phyloP scores from a whole-genome alignment of 2,329 filamentous ascomycete genomes.

The Pseudogymnoascus sp. region DNA sequence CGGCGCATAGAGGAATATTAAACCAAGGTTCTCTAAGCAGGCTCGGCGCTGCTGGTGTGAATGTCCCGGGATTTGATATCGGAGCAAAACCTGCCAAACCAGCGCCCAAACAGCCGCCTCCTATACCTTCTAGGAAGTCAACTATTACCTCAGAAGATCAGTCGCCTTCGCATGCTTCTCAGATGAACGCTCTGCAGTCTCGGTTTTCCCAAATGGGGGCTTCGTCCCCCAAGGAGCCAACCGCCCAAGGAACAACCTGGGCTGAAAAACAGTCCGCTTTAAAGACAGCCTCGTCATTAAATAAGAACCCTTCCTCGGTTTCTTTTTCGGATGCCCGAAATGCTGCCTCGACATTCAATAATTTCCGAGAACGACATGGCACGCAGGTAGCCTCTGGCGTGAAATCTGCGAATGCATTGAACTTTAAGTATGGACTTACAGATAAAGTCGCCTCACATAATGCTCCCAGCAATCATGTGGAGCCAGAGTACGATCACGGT shows the following conservation, averaged over 20 bases:
- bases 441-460: slow-evolving; percentile 24
- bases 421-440: slow-evolving; percentile 27
- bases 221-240: slow-evolving; percentile 25
- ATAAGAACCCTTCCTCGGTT: slow-evolving; percentile 43
- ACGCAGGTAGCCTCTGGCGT: slow-evolving; percentile 49
- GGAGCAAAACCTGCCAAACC: slow-evolving; percentile 30
- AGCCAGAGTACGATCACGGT: slow-evolving; percentile 11
- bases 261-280: slow-evolving; percentile 48
- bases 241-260: slow-evolving; percentile 40
- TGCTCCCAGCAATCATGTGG: slow-evolving; percentile 8
- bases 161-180: slow-evolving; percentile 16
- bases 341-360: slow-evolving; percentile 45
- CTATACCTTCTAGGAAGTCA: slow-evolving; percentile 18
- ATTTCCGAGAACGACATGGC: slow-evolving; percentile 52
- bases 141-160: slow-evolving; percentile 15
- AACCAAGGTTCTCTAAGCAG: slow-evolving; percentile 43
- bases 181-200: slow-evolving; percentile 30
- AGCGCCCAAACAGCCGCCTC: slow-evolving; percentile 28
- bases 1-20: slow-evolving; percentile 27
- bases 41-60: slow-evolving; percentile 54
- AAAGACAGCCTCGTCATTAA: slow-evolving; percentile 41
- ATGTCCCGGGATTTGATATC: slow-evolving; percentile 58
- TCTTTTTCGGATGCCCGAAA: slow-evolving; percentile 41
- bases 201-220: slow-evolving; percentile 27
- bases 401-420: slow-evolving; percentile 31